Evolutionary conservation across 176 grass and related monocot species (phyloP).

Genomic region (Melocanna baccifera): DNA sequence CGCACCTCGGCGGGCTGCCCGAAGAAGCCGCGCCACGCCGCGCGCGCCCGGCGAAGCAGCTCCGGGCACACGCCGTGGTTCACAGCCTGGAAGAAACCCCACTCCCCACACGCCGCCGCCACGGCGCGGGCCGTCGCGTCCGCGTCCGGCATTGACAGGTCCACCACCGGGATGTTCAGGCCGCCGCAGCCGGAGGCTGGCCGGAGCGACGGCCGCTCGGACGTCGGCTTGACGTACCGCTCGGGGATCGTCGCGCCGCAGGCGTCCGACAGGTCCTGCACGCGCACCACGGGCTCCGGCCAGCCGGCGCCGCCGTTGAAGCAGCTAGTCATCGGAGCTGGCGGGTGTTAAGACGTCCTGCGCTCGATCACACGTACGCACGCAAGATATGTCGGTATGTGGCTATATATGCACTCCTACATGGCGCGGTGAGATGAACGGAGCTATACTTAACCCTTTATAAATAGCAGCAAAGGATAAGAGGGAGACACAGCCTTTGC

Average conservation of each 20-base stretch:
- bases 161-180: slow-evolving; percentile 56
- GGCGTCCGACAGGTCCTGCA: slow-evolving; percentile 61
- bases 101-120: slow-evolving; percentile 52
- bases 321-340: slow-evolving; percentile 34
- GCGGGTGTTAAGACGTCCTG: background rate
- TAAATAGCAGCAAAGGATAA: slow-evolving; percentile 43
- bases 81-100: slow-evolving; percentile 89
- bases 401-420: slow-evolving; percentile 14
- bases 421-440: background rate
- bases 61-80: slow-evolving; percentile 66
- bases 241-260: slow-evolving; percentile 52
- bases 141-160: slow-evolving; percentile 51
- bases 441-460: slow-evolving; percentile 18
- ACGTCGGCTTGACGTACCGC: slow-evolving; percentile 60
- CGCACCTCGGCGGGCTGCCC: slow-evolving; percentile 54
- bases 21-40: slow-evolving; percentile 65
- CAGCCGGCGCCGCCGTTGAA: slow-evolving; percentile 68
- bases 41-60: slow-evolving; percentile 41
- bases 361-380: background rate
- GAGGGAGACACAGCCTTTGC: slow-evolving; percentile 20
- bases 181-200: background rate
- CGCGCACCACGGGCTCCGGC: slow-evolving; percentile 77
- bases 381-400: background rate
- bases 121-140: slow-evolving; percentile 40
- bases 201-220: slow-evolving; percentile 38